A percentile compares a stretch with the other conserved stretches of the same genome.
These are phyloP conservation scores for Microsporum canis DNA, from an alignment of 2,329 filamentous ascomycete genomes.

Conservation along the genomic window DNA sequence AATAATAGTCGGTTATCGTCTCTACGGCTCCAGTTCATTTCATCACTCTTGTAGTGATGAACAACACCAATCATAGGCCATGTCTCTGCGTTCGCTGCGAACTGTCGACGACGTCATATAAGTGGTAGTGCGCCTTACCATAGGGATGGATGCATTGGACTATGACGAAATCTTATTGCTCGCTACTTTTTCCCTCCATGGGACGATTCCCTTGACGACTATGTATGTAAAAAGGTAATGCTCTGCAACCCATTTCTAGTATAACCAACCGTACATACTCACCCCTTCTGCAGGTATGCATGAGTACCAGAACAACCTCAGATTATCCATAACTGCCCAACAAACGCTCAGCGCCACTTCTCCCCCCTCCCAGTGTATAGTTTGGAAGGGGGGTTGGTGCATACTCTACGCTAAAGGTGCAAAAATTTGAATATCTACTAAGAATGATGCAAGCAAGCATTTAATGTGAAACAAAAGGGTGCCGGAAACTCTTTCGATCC, in stretches of 20 bases:
- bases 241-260: not conserved
- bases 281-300: not conserved
- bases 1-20: not conserved
- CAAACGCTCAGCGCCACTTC: not conserved
- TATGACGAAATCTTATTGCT: not conserved
- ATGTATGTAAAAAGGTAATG: not conserved
- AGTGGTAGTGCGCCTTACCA: not conserved
- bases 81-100: not conserved
- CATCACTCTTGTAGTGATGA: not conserved
- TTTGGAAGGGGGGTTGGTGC: not conserved
- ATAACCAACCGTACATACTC: not conserved
- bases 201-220: not conserved
- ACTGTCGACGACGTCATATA: not conserved
- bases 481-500: not conserved
- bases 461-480: not conserved
- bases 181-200: conserved; percentile 2
- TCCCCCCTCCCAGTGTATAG: not conserved
- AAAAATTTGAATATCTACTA: not conserved
- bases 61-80: not conserved
- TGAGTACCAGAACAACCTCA: not conserved
- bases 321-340: not conserved
- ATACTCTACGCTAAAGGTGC: not conserved
- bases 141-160: not conserved
- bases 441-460: not conserved
- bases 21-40: not conserved